Evolutionary conservation across 805 yeast species (phyloP).

Genomic region (Metahyphopichia silvanorum): DNA sequence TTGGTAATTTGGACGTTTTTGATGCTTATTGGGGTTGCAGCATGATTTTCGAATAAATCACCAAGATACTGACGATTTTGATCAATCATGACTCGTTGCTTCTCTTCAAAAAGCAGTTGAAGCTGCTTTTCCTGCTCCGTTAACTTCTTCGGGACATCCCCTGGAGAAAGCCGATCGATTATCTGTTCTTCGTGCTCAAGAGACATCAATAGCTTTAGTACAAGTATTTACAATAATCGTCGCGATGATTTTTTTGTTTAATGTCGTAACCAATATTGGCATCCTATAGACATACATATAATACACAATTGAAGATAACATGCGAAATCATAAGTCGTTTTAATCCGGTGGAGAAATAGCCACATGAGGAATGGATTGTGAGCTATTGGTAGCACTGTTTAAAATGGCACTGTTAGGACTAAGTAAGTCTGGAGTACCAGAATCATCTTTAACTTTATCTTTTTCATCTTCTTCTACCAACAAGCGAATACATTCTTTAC

Average conservation of each 20-base stretch:
- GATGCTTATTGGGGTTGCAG: conserved; percentile 40
- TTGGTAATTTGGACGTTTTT: conserved; percentile 48
- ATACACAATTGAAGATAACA: no score
- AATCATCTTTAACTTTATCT: conserved; percentile 15
- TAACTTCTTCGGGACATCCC: conserved; percentile 4
- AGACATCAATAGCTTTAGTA: no score
- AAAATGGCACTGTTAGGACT: conserved; percentile 13
- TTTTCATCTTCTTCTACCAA: conserved; percentile 40
- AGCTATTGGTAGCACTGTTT: conserved; percentile 4
- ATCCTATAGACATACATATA: no score
- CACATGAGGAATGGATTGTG: conserved; percentile 24
- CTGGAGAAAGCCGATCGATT: conserved; percentile 25
- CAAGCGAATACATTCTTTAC: conserved; percentile 38
- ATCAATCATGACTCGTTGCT: conserved; percentile 27
- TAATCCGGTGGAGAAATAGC: conserved; percentile 40
- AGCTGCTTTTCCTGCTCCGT: conserved; percentile 23
- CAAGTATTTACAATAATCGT: no score
- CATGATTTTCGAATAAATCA: conserved; percentile 28
- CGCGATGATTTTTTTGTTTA: no score
- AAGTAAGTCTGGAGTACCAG: conserved; percentile 9
- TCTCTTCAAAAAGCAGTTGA: conserved; percentile 20
- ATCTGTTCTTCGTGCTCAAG: conserved; percentile 28
- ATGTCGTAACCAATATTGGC: no score
- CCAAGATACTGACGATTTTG: conserved; percentile 33
- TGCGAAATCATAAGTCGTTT: no score